A percentile compares a stretch with the other conserved stretches of the same genome.
phyloP scores from a whole-genome alignment of 116 monocot genomes.

The Dioscorea cayenensis region DNA sequence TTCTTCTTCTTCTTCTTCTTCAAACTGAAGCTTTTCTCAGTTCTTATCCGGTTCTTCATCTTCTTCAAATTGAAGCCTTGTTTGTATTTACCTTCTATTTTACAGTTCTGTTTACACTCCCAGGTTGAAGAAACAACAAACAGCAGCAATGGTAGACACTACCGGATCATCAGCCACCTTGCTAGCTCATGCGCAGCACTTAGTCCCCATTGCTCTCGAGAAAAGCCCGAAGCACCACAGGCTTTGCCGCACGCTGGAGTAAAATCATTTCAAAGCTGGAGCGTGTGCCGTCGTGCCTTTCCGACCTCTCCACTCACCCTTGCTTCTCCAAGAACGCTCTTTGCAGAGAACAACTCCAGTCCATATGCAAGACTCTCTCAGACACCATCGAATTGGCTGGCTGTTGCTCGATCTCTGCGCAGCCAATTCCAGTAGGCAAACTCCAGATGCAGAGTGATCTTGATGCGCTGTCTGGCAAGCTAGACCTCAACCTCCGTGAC shows the following conservation, averaged over 20 bases:
- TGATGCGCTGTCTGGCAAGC: conserved; percentile 37
- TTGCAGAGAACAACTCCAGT: conserved; percentile 51
- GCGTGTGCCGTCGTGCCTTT: conserved; percentile 31
- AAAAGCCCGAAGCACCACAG: conserved; percentile 20
- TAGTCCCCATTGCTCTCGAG: conserved; percentile 35
- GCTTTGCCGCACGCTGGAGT: conserved; percentile 42
- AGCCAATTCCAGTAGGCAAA: conserved; percentile 33
- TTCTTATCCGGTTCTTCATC: neutral
- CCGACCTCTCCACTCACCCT: conserved; percentile 59
- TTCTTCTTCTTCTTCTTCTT: neutral
- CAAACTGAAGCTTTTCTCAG: neutral
- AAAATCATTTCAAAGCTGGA: conserved; percentile 39
- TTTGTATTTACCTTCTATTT: neutral
- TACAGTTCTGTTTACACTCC: neutral
- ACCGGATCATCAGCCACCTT: conserved; percentile 14
- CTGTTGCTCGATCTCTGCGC: neutral
- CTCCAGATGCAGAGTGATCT: conserved; percentile 86
- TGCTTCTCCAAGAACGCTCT: conserved; percentile 50
- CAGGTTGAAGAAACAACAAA: neutral
- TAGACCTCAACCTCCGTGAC: conserved; percentile 49
- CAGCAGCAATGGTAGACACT: neutral
- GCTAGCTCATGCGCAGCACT: conserved; percentile 22
- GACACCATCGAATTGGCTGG: conserved; percentile 32
- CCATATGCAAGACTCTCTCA: conserved; percentile 26
- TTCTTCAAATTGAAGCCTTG: neutral